Evolutionary conservation across 140 eudicot genomes (phyloP), one percentile per base, ranked within the genome.

Genomic region (Cichorium intybus): DNA sequence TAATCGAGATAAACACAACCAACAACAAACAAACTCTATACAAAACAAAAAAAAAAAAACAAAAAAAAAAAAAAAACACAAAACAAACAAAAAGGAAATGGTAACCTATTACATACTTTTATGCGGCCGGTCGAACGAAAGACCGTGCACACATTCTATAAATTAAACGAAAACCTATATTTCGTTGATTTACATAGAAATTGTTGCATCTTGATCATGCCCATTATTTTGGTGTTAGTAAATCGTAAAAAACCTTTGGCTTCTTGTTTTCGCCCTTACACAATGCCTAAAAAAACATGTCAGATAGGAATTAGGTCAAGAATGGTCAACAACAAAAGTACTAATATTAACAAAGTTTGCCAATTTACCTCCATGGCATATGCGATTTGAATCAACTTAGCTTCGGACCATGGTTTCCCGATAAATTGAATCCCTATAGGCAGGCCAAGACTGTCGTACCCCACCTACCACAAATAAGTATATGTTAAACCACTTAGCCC

Each of bases 371-470:
- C 93, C 74, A 85, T 41, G 3, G 90, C 85, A n/a, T 79, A 79
- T 18, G 99, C 99, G 17, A 85, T 81, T 58, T 79, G 82, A 28
- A 93, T 62, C 77, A 88, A 49, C 55, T 82, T 66, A 26, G 99
- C 80, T 66, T 93, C 99, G 4, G 95, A 84, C 99, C 99, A 93
- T 23, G 99, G 96, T 59, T 80, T 83, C 55, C 99, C 97, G 6
- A 93, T 85, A 58, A 93, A 85, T 22, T 93, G 99, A 56, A 93
- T 87, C 35, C 99, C 99, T 24, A 93, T 88, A 12, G 99, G 99
- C 85, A 85, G 72, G 22, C 97, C 93, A 9, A 53, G 60, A 65
- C 52, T 69, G 60, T 93, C 97, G 63, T 93, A 93, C 26, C 99
- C 99, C 24, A 93, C 92, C 99, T 93, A 70, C n/a, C 54, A 74